These are phyloP conservation scores for Diutina neorugosa DNA, from an alignment of 1,139 yeast species.

Conservation along the genomic window DNA sequence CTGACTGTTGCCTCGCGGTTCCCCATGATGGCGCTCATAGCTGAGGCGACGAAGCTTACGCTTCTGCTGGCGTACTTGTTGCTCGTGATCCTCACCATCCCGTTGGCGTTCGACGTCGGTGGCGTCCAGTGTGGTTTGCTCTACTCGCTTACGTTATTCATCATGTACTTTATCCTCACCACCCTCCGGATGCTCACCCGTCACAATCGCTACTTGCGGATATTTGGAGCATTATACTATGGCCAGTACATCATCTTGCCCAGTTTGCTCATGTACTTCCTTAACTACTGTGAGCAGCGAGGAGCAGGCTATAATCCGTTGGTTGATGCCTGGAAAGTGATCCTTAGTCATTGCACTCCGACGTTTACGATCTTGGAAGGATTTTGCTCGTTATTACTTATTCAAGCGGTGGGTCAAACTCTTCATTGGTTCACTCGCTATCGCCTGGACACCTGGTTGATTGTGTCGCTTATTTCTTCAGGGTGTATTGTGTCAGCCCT, in stretches of 20 bases:
- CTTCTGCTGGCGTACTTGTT: constrained; percentile 49
- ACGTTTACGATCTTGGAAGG: constrained; percentile 85
- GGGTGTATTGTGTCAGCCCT: constrained; percentile 70
- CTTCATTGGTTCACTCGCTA: constrained; percentile 59
- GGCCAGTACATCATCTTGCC: constrained; percentile 78
- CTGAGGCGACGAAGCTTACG: constrained; percentile 6
- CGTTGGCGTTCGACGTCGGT: constrained; percentile 91
- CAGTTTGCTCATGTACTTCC: constrained; percentile 60
- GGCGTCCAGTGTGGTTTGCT: constrained; percentile 84
- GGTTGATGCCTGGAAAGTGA: constrained; percentile 44
- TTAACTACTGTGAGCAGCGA: constrained; percentile 40
- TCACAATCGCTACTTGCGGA: constrained; percentile 33
- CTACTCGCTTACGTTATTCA: constrained; percentile 65
- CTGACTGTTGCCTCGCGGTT: neutral
- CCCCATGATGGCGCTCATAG: neutral
- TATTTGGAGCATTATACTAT: constrained; percentile 57
- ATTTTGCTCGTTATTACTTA: constrained; percentile 75
- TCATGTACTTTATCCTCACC: constrained; percentile 59
- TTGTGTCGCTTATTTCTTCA: constrained; percentile 59
- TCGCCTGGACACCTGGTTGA: constrained; percentile 70
- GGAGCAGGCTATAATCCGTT: constrained; percentile 14
- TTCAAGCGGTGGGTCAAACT: constrained; percentile 84
- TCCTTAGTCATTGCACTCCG: constrained; percentile 74
- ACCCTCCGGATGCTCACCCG: constrained; percentile 51
- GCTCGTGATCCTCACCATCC: constrained; percentile 71